Percentiles rank a stretch among this genome's conserved stretches.
These are phyloP conservation scores for Phytophthora multivora DNA, from an alignment of 352 stramenopile genomes.

Conservation along the genomic window DNA sequence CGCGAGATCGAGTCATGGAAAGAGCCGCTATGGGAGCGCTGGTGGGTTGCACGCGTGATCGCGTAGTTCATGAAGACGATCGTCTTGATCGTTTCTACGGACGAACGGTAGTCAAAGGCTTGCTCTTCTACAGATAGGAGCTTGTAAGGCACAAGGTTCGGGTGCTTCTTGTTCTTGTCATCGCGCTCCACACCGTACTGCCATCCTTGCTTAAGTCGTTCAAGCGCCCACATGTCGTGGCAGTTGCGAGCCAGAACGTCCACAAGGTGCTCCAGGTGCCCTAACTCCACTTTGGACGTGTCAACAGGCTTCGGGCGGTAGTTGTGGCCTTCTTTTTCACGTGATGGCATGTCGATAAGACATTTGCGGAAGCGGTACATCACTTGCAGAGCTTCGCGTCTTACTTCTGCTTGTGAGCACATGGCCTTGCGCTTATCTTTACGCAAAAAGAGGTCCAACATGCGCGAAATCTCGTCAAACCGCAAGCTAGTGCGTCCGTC, in stretches of 20 bases:
- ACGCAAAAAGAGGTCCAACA: constrained; percentile 83
- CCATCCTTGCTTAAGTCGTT: constrained; percentile 88
- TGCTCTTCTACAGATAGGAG: constrained; percentile 82
- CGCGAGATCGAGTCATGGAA: constrained; percentile 72
- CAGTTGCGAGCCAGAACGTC: constrained; percentile 85
- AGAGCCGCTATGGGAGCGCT: constrained; percentile 48
- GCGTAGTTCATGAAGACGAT: constrained; percentile 91
- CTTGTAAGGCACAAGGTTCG: constrained; percentile 85
- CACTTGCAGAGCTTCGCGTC: constrained; percentile 77
- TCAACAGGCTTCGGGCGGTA: constrained; percentile 88
- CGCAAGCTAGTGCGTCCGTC: constrained; percentile 78
- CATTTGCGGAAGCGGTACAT: constrained; percentile 91
- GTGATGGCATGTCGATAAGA: constrained; percentile 89
- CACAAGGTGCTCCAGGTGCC: constrained; percentile 70
- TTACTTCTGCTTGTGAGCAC: constrained; percentile 76
- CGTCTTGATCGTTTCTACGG: constrained; percentile 88
- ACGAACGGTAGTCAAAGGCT: constrained; percentile 84
- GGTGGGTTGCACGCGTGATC: constrained; percentile 57
- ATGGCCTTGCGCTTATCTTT: constrained; percentile 76
- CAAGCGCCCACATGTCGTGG: constrained; percentile 87
- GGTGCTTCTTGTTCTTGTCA: constrained; percentile 75
- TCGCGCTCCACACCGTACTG: constrained; percentile 71
- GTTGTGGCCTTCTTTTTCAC: constrained; percentile 89
- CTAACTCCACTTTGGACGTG: constrained; percentile 72
- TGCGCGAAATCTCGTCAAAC: constrained; percentile 86